Conservation (phyloP, 2,329 filamentous ascomycete genomes). For the Domatiomyces catenatus region DNA sequence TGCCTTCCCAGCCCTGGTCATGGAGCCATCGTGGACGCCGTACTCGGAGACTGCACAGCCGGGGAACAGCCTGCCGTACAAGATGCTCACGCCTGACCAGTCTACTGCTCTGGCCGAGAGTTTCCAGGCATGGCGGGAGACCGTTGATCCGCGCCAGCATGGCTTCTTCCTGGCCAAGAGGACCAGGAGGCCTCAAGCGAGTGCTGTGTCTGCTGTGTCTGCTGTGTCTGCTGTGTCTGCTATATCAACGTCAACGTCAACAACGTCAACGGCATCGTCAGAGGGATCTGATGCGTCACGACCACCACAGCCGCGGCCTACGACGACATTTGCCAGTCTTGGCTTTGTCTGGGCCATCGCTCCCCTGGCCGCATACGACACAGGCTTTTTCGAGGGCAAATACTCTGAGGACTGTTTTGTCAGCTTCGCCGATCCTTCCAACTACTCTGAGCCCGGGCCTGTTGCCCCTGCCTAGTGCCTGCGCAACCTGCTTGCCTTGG, state of each 20-base stretch:
- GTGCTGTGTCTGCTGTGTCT: not conserved
- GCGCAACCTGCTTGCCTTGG: constrained; percentile 70
- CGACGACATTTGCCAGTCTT: constrained; percentile 34
- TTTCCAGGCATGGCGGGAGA: constrained; percentile 76
- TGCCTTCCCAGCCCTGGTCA: constrained; percentile 84
- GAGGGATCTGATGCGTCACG: constrained; percentile 18
- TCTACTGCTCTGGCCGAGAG: constrained; percentile 64
- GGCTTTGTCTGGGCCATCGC: constrained; percentile 64
- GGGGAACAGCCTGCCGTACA: constrained; percentile 13
- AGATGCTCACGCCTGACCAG: constrained; percentile 48
- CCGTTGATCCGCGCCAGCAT: constrained; percentile 69
- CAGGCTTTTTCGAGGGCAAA: constrained; percentile 67
- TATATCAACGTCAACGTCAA: constrained; percentile 11
- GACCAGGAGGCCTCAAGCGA: constrained; percentile 27
- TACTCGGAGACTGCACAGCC: constrained; percentile 20
- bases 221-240: too few relatives aligned
- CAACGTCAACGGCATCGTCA: too few relatives aligned
- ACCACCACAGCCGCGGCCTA: constrained; percentile 14
- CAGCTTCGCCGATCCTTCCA: constrained; percentile 83
- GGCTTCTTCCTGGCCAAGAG: constrained; percentile 95
- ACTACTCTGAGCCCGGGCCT: constrained; percentile 81
- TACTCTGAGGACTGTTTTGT: constrained; percentile 63
- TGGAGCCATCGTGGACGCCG: constrained; percentile 66
- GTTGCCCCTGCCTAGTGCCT: constrained; percentile 89
- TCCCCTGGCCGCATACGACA: constrained; percentile 62